Evolutionary conservation across 805 yeast genomes (phyloP).

Genomic region (Pichia exigua): DNA sequence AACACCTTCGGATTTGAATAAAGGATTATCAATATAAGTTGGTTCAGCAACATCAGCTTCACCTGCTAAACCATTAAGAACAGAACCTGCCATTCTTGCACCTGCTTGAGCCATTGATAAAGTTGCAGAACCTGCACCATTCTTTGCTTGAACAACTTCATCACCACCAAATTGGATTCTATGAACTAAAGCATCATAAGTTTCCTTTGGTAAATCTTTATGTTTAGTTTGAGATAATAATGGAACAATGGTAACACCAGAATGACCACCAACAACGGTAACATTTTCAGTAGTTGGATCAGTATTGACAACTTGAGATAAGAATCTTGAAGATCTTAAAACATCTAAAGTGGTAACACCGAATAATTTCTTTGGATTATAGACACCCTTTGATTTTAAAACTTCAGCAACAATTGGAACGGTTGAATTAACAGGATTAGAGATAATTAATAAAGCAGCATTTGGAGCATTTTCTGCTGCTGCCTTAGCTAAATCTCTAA

Average conservation of each 20-base stretch:
- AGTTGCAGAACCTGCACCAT: constrained; percentile 81
- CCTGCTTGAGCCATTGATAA: constrained; percentile 85
- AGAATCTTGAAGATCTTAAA: constrained; percentile 82
- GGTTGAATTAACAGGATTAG: constrained; percentile 96
- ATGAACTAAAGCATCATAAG: constrained; percentile 60
- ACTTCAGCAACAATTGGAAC: constrained; percentile 96
- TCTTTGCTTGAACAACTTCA: constrained; percentile 79
- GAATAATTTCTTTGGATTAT: constrained; percentile 85
- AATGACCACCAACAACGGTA: constrained; percentile 94
- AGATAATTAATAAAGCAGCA: constrained; percentile 74
- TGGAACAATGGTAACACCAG: constrained; percentile 94
- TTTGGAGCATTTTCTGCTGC: constrained; percentile 77
- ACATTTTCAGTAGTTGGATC: constrained; percentile 73
- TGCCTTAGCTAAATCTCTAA: constrained; percentile 83
- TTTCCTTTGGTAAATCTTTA: constrained; percentile 55
- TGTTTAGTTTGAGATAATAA: constrained; percentile 78
- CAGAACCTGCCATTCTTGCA: constrained; percentile 61
- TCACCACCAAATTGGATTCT: constrained; percentile 93
- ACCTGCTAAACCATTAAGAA: constrained; percentile 48
- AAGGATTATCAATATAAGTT: constrained; percentile 62
- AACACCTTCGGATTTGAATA: constrained; percentile 81
- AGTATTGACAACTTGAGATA: constrained; percentile 56
- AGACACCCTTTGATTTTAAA: constrained; percentile 73
- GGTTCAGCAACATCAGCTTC: constrained; percentile 43
- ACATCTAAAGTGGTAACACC: constrained; percentile 96